Percentiles rank a stretch among this genome's conserved stretches.
Conservation (phyloP, 148 eudicot species). For the Camellia japonica region DNA sequence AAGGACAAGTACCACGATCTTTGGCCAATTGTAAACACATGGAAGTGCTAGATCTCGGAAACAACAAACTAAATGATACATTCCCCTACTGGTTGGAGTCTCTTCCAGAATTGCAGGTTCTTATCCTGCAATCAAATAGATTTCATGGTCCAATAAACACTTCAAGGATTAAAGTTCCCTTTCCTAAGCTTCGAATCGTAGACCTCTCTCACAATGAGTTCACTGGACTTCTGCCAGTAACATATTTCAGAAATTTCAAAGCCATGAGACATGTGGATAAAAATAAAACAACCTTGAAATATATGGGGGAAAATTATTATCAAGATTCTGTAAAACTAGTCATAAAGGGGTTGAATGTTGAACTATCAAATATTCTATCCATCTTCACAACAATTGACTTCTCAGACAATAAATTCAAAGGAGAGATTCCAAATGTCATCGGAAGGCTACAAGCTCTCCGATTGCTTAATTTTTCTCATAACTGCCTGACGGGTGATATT, state of each 20-base stretch:
- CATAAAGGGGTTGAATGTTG: not conserved
- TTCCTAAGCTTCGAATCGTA: slow-evolving; percentile 41
- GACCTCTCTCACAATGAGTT: slow-evolving; percentile 48
- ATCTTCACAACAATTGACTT: slow-evolving; percentile 14
- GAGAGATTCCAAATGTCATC: slow-evolving; percentile 11
- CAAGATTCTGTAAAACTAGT: slow-evolving; percentile 2
- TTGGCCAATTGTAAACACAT: slow-evolving; percentile 25
- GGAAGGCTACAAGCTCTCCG: slow-evolving; percentile 10
- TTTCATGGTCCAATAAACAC: slow-evolving; percentile 26
- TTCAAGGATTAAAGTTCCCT: not conserved
- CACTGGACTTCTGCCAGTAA: slow-evolving; percentile 11
- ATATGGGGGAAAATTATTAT: not conserved
- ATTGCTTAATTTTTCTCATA: slow-evolving; percentile 20
- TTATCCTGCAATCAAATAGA: slow-evolving; percentile 28
- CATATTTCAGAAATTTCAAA: slow-evolving; percentile 7
- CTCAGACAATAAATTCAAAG: slow-evolving; percentile 18
- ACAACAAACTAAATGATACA: slow-evolving; percentile 33
- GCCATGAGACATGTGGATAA: slow-evolving; percentile 17
- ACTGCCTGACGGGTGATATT: slow-evolving; percentile 13
- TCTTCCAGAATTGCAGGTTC: slow-evolving; percentile 27
- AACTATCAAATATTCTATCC: not conserved
- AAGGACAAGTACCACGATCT: slow-evolving; percentile 33
- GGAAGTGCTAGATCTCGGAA: slow-evolving; percentile 38
- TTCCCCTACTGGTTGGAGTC: slow-evolving; percentile 33
- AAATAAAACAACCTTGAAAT: not conserved